A percentile compares a stretch with the other conserved stretches of the same genome.
Evolutionary conservation across 1,284 basidiomycete species (phyloP).

Genomic region (Psilocybe mexicana): DNA sequence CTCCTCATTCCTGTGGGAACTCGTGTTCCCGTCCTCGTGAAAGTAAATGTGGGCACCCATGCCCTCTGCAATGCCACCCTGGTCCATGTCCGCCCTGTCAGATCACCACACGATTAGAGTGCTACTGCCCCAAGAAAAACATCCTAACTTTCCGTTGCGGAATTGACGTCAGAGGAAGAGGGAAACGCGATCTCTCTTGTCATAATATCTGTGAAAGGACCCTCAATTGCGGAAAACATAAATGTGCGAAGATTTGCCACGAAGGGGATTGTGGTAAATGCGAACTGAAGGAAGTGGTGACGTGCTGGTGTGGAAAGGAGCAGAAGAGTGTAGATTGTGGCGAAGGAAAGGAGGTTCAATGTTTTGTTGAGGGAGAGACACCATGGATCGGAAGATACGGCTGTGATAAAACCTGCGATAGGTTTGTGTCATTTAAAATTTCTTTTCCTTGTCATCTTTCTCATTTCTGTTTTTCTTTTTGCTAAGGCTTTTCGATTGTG

Average conservation of each 20-base stretch:
- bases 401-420: constrained; percentile 64
- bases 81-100: constrained; percentile 56
- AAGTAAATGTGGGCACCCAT: constrained; percentile 74
- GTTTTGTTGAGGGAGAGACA: constrained; percentile 33
- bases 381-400: constrained; percentile 71
- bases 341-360: constrained; percentile 42
- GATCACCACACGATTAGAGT: constrained; percentile 52
- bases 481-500: constrained; percentile 72
- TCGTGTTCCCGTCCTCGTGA: constrained; percentile 69
- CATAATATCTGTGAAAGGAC: constrained; percentile 59
- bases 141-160: constrained; percentile 66
- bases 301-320: constrained; percentile 80
- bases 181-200: constrained; percentile 53
- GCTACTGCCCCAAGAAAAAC: constrained; percentile 65
- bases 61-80: constrained; percentile 66
- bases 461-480: constrained; percentile 24
- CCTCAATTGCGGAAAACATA: constrained; percentile 71
- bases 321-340: constrained; percentile 66
- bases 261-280: constrained; percentile 72
- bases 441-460: not conserved
- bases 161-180: constrained; percentile 33
- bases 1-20: constrained; percentile 85
- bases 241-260: constrained; percentile 67
- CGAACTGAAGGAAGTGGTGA: constrained; percentile 48
- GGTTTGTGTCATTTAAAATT: constrained; percentile 37